Base-by-base conservation (phyloP, 306 rosid species). In the Gastrolobium villosum region DNA sequence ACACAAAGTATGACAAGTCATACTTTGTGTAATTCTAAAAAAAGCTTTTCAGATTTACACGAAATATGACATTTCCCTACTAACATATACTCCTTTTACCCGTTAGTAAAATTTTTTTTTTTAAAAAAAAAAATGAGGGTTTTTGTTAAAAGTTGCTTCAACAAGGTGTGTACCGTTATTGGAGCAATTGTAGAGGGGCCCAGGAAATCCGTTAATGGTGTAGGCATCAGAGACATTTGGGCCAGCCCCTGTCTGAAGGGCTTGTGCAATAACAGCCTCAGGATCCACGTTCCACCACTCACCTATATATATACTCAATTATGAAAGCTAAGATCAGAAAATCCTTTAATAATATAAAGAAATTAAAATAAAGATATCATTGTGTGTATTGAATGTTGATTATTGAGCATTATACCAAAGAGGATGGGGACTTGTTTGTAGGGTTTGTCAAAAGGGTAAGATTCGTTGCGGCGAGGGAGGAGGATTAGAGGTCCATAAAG, bases 211-310 rank as follows among this genome's bases (percentile, higher is more conserved):
- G 41, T 92, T 92, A 50, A 92, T 43, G 9, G 96, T 88, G 80
- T 81, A 89, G 35, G 93, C 96, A 84, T 92, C 89, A 0, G 97
- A 92, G 13, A 90, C 91, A 86, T 90, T 92, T 7, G 96, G 96
- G 43, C 89, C 94, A 40, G 3, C 83, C 6, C 96, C 92, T 0
- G 89, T 87, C 46, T 85, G 93, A 73, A 90, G 90, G 37, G 97
- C 82, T 77, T 90, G 89, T 43, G 74, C 70, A 34, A 92, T 88
- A 5, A 92, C 93, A 67, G 81, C 86, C 52, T 90, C 92, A 0
- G 97, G 57, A 65, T 92, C 85, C 8, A 60, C 84, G 34, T 87
- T 92, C 97, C 97, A 92, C 96, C 96, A 88, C 87, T 90, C 97
- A 55, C 93, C 97, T 86, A 10, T 11, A 31, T 10, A n/a, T n/a